phyloP scores from a whole-genome alignment of 176 grass and related monocot species.

The Urochloa ruziziensis region DNA sequence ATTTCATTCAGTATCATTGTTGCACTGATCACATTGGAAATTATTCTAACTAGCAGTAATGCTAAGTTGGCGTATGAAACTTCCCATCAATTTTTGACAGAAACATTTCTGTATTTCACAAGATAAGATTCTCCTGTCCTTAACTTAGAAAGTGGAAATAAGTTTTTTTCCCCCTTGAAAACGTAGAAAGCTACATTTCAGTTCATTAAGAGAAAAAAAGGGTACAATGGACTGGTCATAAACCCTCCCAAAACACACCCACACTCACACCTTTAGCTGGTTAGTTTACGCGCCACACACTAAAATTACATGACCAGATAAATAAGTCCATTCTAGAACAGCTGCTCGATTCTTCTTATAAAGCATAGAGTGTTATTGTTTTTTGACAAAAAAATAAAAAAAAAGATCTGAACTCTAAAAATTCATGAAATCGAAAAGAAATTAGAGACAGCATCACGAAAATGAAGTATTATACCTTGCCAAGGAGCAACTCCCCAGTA shows the following conservation, averaged over 20 bases:
- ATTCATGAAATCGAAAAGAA: slow-evolving; percentile 24
- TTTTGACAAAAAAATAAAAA: slow-evolving; percentile 21
- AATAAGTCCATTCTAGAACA: not conserved
- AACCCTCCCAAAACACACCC: too few species aligned
- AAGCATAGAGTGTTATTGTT: not conserved
- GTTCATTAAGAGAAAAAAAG: too few species aligned
- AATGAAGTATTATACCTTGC: slow-evolving; percentile 57
- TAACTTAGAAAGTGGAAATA: slow-evolving; percentile 9
- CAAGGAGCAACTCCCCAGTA: slow-evolving; percentile 79
- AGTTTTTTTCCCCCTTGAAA: not conserved
- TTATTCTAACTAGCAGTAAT: slow-evolving; percentile 5
- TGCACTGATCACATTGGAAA: not conserved
- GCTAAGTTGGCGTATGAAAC: not conserved
- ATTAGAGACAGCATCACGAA: slow-evolving; percentile 10
- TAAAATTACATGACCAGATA: too few species aligned
- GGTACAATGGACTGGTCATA: too few species aligned
- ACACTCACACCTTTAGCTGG: too few species aligned
- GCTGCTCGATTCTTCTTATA: not conserved
- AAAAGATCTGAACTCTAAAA: not conserved
- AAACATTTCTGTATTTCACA: slow-evolving; percentile 26
- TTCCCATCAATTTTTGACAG: not conserved
- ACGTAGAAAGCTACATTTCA: too few species aligned
- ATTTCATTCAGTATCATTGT: not conserved
- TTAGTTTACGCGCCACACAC: too few species aligned
- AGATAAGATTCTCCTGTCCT: slow-evolving; percentile 19